Evolutionary conservation across 768 basidiomycete species (phyloP), one percentile per base, ranked within the genome.

Genomic region (Kwoniella sp.): DNA sequence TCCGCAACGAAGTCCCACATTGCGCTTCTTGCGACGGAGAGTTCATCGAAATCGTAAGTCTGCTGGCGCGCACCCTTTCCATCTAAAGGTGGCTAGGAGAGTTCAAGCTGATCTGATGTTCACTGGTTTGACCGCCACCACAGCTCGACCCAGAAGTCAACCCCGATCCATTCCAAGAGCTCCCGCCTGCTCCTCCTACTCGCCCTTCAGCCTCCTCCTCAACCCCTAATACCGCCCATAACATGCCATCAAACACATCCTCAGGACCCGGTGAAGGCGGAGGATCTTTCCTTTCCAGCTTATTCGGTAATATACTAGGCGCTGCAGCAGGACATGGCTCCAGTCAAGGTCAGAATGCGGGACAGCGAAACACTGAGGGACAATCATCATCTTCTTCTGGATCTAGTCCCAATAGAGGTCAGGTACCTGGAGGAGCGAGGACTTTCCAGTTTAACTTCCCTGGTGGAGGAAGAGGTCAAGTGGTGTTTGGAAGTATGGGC

Each of bases 1-100:
- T 90, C 89, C 90, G 52, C 22, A 54, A 71, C 58, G 60, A 67
- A 19, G 53, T 67, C 26, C 89, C 90, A 13, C 85, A 87, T 48
- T 95, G 92, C 78, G 86, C 91, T 53, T 88, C 87, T 24, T 95
- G 92, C 80, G 83, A 85, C 68, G 84, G 91, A 6, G 84, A 86
- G 21, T 95, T 95, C 71, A 88, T 94, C 2, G 91, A 93, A 80
- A 88, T 85, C 83, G 91, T 79, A 30, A 40, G 71, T 60, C 13
- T 33, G 33, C 33, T 33, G 33, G 13, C 5, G 33, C 33, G 13
- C 33, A 33, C 33, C 13, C 33, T 6, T 13, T 33, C n/a, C n/a
- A n/a, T n/a, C n/a, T n/a, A n/a, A n/a, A n/a, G n/a, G n/a, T n/a
- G n/a, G n/a, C n/a, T n/a, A n/a, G n/a, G 33, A 33, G 33, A 33